Evolutionary conservation across 805 yeast genomes (phyloP).

Genomic region (Yarrowia phangngaensis): DNA sequence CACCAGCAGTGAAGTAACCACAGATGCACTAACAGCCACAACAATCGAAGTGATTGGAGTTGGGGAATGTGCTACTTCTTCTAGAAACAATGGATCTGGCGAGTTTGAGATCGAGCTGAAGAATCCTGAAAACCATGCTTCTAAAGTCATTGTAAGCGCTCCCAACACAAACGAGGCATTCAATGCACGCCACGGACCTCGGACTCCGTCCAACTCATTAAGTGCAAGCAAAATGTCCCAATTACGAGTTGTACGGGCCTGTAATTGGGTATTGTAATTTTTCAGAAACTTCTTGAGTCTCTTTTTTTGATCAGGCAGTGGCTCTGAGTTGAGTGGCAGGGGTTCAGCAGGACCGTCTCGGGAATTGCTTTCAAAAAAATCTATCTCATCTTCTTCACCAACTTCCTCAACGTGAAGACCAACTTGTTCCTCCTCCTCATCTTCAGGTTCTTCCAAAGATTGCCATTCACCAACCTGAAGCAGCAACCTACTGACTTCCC

Average conservation of each 20-base stretch:
- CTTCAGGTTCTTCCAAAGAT: slow-evolving; percentile 3
- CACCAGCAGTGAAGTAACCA: slow-evolving; percentile 64
- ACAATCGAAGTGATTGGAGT: slow-evolving; percentile 67
- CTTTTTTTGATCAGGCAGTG: slow-evolving; percentile 18
- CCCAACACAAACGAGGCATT: slow-evolving; percentile 71
- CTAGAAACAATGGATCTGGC: slow-evolving; percentile 87
- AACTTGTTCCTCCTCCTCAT: slow-evolving; percentile 28
- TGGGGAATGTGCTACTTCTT: slow-evolving; percentile 65
- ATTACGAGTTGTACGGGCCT: slow-evolving; percentile 35
- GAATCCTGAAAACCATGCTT: slow-evolving; percentile 90
- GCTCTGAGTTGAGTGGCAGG: slow-evolving; percentile 21
- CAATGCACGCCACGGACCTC: slow-evolving; percentile 67
- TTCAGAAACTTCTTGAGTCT: slow-evolving; percentile 14
- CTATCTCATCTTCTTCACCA: slow-evolving; percentile 46
- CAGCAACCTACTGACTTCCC: slow-evolving; percentile 74
- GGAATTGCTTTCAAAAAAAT: slow-evolving; percentile 42
- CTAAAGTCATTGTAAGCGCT: slow-evolving; percentile 69
- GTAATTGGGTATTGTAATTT: slow-evolving; percentile 6
- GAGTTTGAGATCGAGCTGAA: slow-evolving; percentile 73
- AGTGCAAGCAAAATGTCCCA: slow-evolving; percentile 44
- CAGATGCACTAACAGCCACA: slow-evolving; percentile 65
- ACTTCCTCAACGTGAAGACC: slow-evolving; percentile 36
- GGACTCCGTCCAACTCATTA: slow-evolving; percentile 61
- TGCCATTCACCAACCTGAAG: slow-evolving; percentile 67
- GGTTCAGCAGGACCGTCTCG: too few species aligned